Conservation (phyloP, 257 asterid genomes). For the Petunia secreta region DNA sequence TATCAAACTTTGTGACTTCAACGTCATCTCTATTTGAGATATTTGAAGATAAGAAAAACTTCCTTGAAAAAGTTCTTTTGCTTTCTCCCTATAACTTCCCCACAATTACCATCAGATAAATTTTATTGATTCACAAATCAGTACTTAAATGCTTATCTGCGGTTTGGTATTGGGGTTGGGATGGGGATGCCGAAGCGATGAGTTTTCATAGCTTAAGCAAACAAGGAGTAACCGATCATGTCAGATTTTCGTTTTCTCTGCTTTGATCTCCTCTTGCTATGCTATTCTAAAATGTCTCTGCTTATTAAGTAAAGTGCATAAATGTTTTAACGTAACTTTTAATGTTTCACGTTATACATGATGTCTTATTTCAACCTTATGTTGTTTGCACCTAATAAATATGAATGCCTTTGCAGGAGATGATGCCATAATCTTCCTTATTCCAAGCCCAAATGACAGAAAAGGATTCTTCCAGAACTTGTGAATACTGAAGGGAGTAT, state of each 20-base stretch:
- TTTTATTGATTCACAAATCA: background rate
- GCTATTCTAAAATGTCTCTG: background rate
- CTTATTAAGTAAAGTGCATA: background rate
- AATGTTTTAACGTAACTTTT: background rate
- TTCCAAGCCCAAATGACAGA: background rate
- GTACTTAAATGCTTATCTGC: too few species aligned
- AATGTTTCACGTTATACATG: background rate
- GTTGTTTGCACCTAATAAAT: background rate
- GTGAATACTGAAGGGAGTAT: conserved; percentile 29
- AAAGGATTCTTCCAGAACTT: background rate
- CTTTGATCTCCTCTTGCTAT: background rate
- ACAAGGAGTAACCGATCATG: background rate
- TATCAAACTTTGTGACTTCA: background rate
- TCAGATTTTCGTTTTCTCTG: background rate
- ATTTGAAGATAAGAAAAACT: background rate
- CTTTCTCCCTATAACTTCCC: background rate
- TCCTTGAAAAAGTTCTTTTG: background rate
- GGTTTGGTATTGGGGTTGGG: background rate
- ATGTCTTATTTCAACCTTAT: background rate
- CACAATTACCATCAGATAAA: background rate
- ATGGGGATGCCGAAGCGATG: background rate
- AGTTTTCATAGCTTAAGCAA: background rate
- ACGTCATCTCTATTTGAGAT: background rate
- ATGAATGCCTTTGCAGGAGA: conserved; percentile 27
- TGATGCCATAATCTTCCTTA: background rate